These are phyloP conservation scores for Zygosaccharomyces sapae DNA, from an alignment of 1,139 yeast species.

Conservation along the genomic window DNA sequence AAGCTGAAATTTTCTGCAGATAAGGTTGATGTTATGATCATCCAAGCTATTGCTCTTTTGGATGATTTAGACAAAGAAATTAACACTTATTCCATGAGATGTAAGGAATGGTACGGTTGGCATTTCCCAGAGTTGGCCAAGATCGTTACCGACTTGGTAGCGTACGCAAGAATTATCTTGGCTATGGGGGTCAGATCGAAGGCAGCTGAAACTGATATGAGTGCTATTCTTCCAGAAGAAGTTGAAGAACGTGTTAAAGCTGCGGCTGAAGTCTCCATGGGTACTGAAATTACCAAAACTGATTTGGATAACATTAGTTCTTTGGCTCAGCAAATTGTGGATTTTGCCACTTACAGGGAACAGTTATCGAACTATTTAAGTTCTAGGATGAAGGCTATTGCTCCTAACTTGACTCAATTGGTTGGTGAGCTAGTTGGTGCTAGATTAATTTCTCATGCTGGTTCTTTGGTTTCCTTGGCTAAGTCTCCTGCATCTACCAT, in stretches of 20 bases:
- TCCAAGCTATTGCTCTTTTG: constrained; percentile 94
- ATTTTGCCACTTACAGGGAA: constrained; percentile 91
- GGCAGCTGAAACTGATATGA: constrained; percentile 84
- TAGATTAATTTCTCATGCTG: constrained; percentile 94
- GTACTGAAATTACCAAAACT: constrained; percentile 88
- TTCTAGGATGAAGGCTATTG: constrained; percentile 96
- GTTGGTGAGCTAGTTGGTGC: constrained; percentile 99
- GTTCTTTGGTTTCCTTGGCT: constrained; percentile 88
- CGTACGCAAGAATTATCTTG: constrained; percentile 86
- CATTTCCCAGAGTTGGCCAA: constrained; percentile 99
- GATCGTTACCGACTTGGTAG: constrained; percentile 91
- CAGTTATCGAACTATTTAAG: constrained; percentile 83
- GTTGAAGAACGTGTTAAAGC: constrained; percentile 76
- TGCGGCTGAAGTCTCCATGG: constrained; percentile 98
- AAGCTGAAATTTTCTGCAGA: constrained; percentile 96
- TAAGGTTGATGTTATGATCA: constrained; percentile 97
- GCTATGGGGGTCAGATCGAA: constrained; percentile 93
- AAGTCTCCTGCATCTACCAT: constrained; percentile 99
- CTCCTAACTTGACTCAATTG: constrained; percentile 91
- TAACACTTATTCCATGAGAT: constrained; percentile 97
- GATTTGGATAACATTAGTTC: constrained; percentile 83
- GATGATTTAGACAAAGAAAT: constrained; percentile 97
- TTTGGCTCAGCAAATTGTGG: constrained; percentile 92
- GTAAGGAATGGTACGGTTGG: constrained; percentile 99
- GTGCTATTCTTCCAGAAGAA: constrained; percentile 90